Conservation (phyloP, 345 rosid genomes). For the Draba incana region DNA sequence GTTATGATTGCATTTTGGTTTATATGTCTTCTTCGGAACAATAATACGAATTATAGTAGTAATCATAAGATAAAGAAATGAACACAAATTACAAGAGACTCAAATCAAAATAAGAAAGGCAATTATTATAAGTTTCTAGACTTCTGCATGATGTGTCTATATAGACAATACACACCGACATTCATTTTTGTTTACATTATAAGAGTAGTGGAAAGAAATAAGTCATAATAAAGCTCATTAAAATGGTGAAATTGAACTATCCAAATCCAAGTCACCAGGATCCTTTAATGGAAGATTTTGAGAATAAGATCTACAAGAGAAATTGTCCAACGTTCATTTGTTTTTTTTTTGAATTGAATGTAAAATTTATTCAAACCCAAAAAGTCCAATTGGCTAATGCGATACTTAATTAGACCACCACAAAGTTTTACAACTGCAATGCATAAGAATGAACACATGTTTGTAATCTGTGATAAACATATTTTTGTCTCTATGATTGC, state of each 20-base stretch:
- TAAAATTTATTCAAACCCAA: too few relatives aligned
- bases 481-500: too few relatives aligned
- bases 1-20: constrained; percentile 69
- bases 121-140: constrained; percentile 23
- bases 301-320: background rate
- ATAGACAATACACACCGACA: constrained; percentile 4
- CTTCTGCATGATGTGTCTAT: constrained; percentile 21
- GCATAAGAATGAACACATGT: too few relatives aligned
- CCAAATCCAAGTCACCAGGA: background rate
- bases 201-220: background rate
- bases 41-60: constrained; percentile 59
- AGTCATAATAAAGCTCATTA: background rate
- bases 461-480: too few relatives aligned
- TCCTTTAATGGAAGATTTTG: background rate
- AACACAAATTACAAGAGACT: constrained; percentile 43
- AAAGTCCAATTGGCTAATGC: too few relatives aligned
- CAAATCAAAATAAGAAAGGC: constrained; percentile 10
- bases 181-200: background rate
- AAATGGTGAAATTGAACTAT: background rate
- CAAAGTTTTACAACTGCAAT: background rate
- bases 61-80: constrained; percentile 57
- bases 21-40: constrained; percentile 63
- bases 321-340: background rate
- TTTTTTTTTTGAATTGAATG: too few relatives aligned
- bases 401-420: background rate